Base-by-base conservation (phyloP, 306 rosid species). In the Vigna hirtella region DNA sequence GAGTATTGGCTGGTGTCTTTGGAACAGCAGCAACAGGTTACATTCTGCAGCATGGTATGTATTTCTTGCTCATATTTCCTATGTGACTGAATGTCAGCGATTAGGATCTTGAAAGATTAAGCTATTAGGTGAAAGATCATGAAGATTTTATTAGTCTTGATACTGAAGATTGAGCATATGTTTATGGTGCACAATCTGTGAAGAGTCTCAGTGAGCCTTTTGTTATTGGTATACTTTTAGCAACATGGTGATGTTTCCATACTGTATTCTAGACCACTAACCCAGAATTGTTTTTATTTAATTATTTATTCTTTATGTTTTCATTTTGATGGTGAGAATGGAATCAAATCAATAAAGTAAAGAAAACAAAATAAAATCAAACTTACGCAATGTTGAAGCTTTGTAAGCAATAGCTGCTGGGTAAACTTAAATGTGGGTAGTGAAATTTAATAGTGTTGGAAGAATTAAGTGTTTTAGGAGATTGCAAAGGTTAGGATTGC, bases 1-100 rank as follows among this genome's bases (percentile, higher is more conserved):
- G 99, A 74, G 98, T 95, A 74, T 85, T 95, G 16, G 99, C 99
- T n/a, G 99, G 98, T 17, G 99, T 95, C n/a, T 83, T 95, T n/a
- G 99, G 99, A 79, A 95, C 99, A 1, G 99, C 96, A 13, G 93
- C 98, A 59, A 95, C 99, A 11, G 98, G 99, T 47, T 95, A 93
- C 88, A 95, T 95, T 81, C 87, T 95, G 58, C 98, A 93, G 66
- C 97, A 90, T 72, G 98, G 96, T 95, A 77, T 80, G 93, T 77
- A 34, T 74, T 51, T 74, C 30, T 78, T 40, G 45, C 24, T 56
- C 81, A 14, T 43, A 20, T n/a, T 24, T 63, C 56, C 49, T 72
- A 28, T 43, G 74, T 58, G 38, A 53, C 51, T 59, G 15, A 78
- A 70, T 58, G 63, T 69, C 51, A 70, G 3, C 22, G 17, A 15